Evolutionary conservation across 1,139 yeast species (phyloP).

Genomic region (Pichia sp.): DNA sequence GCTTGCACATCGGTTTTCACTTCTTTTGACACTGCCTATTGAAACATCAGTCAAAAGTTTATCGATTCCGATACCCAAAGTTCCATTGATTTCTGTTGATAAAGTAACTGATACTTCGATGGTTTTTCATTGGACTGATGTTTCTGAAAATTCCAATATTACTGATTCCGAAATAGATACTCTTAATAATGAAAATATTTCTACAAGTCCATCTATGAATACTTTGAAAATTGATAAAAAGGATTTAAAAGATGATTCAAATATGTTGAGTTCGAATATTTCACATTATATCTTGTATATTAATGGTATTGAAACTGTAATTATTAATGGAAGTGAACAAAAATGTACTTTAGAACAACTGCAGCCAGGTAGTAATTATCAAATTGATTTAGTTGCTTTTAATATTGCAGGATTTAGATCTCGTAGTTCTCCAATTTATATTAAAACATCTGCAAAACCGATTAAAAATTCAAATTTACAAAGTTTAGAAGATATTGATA

Average conservation of each 20-base stretch:
- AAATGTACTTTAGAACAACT: slow-evolving; percentile 42
- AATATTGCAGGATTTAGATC: slow-evolving; percentile 41
- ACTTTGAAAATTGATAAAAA: slow-evolving; percentile 1
- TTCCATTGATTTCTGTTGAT: slow-evolving; percentile 53
- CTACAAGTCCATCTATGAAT: neutral
- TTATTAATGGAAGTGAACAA: slow-evolving; percentile 28
- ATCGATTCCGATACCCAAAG: slow-evolving; percentile 50
- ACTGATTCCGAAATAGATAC: neutral
- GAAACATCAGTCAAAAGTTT: slow-evolving; percentile 43
- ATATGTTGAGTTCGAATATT: slow-evolving; percentile 18
- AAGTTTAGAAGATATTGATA: slow-evolving; percentile 27
- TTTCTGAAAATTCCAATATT: neutral
- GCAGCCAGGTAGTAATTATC: slow-evolving; percentile 43
- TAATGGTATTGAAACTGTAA: slow-evolving; percentile 38
- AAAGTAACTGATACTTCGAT: slow-evolving; percentile 44
- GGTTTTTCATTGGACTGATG: slow-evolving; percentile 50
- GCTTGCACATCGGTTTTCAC: slow-evolving; percentile 43
- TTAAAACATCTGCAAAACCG: slow-evolving; percentile 33
- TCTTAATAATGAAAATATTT: neutral
- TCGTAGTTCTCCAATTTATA: slow-evolving; percentile 39
- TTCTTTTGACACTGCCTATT: slow-evolving; percentile 43
- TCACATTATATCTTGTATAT: slow-evolving; percentile 41
- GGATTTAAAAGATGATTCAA: slow-evolving; percentile 6
- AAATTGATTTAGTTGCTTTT: slow-evolving; percentile 52
- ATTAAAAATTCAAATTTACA: slow-evolving; percentile 13